Evolutionary conservation across 768 basidiomycete species (phyloP), one percentile per base, ranked within the genome.

Genomic region (Sutorius australiensis): DNA sequence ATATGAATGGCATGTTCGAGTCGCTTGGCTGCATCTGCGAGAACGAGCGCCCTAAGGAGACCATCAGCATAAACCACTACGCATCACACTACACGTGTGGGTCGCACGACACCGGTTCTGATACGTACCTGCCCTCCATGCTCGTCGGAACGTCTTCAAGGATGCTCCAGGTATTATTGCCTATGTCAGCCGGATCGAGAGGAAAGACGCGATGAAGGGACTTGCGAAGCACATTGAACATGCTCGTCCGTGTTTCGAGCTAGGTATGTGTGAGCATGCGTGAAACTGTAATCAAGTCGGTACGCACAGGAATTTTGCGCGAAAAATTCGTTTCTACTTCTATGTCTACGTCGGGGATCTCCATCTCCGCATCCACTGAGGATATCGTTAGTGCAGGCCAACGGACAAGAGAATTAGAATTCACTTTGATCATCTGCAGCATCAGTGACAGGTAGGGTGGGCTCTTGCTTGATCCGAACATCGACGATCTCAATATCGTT

Each of bases 1-100:
- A 75, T 72, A 39, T 79, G 73, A 2, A 70, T 72, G 5, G 53
- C 66, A 51, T 78, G 76, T 53, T 87, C 86, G 8, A 83, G 64
- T 31, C 71, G 67, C 47, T 66, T 72, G 5, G 83, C 79, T 3
- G 71, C 68, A 1, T 64, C 55, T 24, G 70, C 72, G 14, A 86
- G 60, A 11, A 78, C 61, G 19, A 68, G 59, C 45, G 70, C 66
- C 60, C 83, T 84, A 38, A 7, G 9, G 11, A 11, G 6, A 28
- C 8, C 13, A 9, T 56, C 17, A 56, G 3, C 31, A n/a, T 32
- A 21, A 9, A n/a, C 12, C 31, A 19, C 6, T 5, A 5, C 32
- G 32, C 17, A 24, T 24, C 24, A 10, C 3, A 13, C 14, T 7
- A 10, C 3, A 12, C 21, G 7, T 7, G 21, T 14, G 14, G 36